These are phyloP conservation scores for Filobasidium uniguttulatum DNA, from an alignment of 1,284 basidiomycete species.

Conservation along the genomic window DNA sequence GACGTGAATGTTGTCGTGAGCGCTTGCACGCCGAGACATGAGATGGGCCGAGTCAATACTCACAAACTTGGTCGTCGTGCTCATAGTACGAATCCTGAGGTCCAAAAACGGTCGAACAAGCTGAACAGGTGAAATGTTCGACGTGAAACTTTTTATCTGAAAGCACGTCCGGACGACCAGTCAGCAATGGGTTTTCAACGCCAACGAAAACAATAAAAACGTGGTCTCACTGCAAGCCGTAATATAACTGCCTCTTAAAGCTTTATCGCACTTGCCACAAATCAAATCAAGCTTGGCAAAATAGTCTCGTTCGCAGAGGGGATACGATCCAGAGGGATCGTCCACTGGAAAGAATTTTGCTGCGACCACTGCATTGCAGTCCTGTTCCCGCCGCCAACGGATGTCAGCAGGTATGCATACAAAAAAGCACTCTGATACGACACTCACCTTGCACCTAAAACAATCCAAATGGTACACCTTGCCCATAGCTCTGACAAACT, in stretches of 20 bases:
- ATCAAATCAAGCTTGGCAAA: conserved; percentile 92
- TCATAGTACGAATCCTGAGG: conserved; percentile 99
- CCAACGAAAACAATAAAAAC: neutral
- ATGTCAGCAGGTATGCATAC: neutral
- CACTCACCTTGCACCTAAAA: conserved; percentile 83
- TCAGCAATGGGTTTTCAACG: neutral
- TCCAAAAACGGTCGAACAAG: conserved; percentile 90
- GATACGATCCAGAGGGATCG: conserved; percentile 61
- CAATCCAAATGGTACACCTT: conserved; percentile 92
- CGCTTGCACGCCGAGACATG: conserved; percentile 2
- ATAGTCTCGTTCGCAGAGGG: conserved; percentile 96
- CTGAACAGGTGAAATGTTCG: conserved; percentile 97
- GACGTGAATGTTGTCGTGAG: conserved; percentile 12
- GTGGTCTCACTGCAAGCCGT: conserved; percentile 89
- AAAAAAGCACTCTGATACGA: neutral
- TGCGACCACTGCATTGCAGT: conserved; percentile 90
- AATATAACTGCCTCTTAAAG: conserved; percentile 92
- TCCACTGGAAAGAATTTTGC: conserved; percentile 95
- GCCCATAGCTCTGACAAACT: conserved; percentile 89
- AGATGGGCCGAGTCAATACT: neutral
- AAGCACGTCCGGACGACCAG: neutral
- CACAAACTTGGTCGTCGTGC: conserved; percentile 71
- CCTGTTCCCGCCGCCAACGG: too few species aligned
- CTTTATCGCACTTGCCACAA: conserved; percentile 88
- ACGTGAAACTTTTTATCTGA: conserved; percentile 97